Base-by-base conservation (phyloP, 2,329 filamentous ascomycete species). In the Colletotrichum sp. region DNA sequence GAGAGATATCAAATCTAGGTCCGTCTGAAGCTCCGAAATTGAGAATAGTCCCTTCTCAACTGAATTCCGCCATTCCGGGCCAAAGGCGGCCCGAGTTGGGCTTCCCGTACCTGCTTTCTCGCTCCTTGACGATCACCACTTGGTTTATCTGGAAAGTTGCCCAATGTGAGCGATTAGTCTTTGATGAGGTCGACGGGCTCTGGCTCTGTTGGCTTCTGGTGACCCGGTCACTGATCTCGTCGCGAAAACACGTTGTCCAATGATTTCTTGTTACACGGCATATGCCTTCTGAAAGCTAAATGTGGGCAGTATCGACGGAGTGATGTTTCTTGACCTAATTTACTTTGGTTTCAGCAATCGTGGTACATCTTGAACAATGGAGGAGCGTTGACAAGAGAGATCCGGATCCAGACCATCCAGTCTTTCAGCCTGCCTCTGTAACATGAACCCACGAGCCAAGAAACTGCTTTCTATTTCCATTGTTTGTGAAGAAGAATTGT, bases 21-120 rank as follows among this genome's bases (percentile, higher is more conserved):
- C 10, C 43, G 10, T 48, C n/a, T 48, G n/a, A 52, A 21, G 43
- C 1, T 0, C 0, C 43, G 6, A 21, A 0, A 0, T 13, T 21
- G 43, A 21, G n/a, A 13, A 21, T 8, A 52, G 43, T 52, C n/a
- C 12, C n/a, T 21, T 13, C 10, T 21, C n/a, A 1, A 21, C n/a
- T 52, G n/a, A 13, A 52, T 8, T 21, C 3, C n/a, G n/a, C n/a
- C 2, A 52, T 13, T 52, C n/a, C n/a, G 10, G n/a, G n/a, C 10
- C n/a, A 13, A 52, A 0, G 6, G n/a, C 43, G 10, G n/a, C 10
- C 10, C n/a, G n/a, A 21, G 18, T 13, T 21, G 10, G 10, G 43
- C n/a, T 12, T 52, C n/a, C 10, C 2, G 6, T 52, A 12, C 10
- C 43, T 13, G 10, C 43, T 52, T 52, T 13, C n/a, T 52, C n/a